Evolutionary conservation across 371 early-diverging fungal genomes (phyloP).

Genomic region (Rhizopus arrhizus): DNA sequence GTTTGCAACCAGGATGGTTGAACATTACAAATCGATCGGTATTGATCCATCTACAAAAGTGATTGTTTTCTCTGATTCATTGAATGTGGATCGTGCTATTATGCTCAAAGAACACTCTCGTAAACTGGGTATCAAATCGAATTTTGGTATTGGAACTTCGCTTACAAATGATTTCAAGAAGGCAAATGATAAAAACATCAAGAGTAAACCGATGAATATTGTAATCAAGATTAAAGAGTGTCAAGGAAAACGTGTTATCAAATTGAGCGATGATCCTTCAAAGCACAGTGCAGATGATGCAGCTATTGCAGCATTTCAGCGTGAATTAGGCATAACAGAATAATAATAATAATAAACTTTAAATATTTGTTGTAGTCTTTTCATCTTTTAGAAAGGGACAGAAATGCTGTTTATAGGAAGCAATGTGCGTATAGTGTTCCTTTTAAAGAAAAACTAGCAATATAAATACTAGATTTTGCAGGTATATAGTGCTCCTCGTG

Average conservation of each 20-base stretch:
- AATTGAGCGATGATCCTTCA: conserved; percentile 71
- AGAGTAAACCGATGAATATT: conserved; percentile 69
- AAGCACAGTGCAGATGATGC: conserved; percentile 67
- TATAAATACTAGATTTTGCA: no score
- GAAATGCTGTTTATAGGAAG: no score
- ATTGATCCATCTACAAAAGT: conserved; percentile 62
- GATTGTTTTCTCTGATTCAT: conserved; percentile 75
- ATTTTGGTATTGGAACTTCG: conserved; percentile 78
- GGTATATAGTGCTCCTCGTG: no score
- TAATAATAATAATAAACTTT: background rate
- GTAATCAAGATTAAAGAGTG: conserved; percentile 75
- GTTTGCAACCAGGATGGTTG: conserved; percentile 57
- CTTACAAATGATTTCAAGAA: conserved; percentile 73
- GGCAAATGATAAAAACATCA: conserved; percentile 26
- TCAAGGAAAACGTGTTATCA: conserved; percentile 64
- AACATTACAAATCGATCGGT: conserved; percentile 59
- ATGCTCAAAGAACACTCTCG: conserved; percentile 47
- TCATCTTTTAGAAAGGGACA: no score
- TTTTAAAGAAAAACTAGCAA: no score
- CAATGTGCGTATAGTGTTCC: no score
- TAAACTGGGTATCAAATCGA: conserved; percentile 52
- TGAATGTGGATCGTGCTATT: conserved; percentile 59
- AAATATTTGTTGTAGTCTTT: background rate
- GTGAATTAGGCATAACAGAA: conserved; percentile 31
- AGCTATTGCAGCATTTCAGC: conserved; percentile 55